Evolutionary conservation across 202 grass and related monocot species (phyloP).

Genomic region (Carex sylvatica): DNA sequence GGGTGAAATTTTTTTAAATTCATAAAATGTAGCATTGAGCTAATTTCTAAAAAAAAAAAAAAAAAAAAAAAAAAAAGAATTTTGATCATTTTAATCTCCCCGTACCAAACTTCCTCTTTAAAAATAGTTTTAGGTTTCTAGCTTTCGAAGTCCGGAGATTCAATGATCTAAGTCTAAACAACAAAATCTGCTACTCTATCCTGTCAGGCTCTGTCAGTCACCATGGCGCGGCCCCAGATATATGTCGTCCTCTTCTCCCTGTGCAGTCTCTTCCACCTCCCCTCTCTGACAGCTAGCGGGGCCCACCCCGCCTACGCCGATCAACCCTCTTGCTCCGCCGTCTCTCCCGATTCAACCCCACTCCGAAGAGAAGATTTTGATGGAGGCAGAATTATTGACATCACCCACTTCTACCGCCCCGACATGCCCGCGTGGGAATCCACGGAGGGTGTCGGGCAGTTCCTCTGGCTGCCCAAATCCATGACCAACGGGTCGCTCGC

Average conservation of each 20-base stretch:
- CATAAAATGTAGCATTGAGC: too few relatives aligned
- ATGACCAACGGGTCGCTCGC: slow-evolving; percentile 71
- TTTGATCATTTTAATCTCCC: too few relatives aligned
- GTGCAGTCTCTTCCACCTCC: slow-evolving; percentile 9
- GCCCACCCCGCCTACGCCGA: slow-evolving; percentile 35
- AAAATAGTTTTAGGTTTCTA: too few relatives aligned
- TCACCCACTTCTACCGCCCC: slow-evolving; percentile 68
- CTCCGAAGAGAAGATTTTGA: slow-evolving; percentile 56
- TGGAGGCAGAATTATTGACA: slow-evolving; percentile 54
- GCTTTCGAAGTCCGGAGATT: too few relatives aligned
- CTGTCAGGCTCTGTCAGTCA: neutral
- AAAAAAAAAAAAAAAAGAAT: too few relatives aligned
- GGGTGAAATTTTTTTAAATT: too few relatives aligned
- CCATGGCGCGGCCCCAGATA: slow-evolving; percentile 27
- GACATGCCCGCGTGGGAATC: slow-evolving; percentile 65
- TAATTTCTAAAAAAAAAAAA: too few relatives aligned
- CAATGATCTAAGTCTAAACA: too few relatives aligned
- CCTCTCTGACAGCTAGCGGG: neutral
- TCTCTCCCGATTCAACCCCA: slow-evolving; percentile 6
- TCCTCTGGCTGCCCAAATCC: slow-evolving; percentile 58
- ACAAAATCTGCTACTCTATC: too few relatives aligned
- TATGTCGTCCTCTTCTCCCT: neutral
- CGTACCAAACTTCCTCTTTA: too few relatives aligned
- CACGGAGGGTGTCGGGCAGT: slow-evolving; percentile 42
- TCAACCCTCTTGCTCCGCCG: slow-evolving; percentile 18